Evolutionary conservation across 2,329 filamentous ascomycete genomes (phyloP).

Genomic region (Penicillium sp.): DNA sequence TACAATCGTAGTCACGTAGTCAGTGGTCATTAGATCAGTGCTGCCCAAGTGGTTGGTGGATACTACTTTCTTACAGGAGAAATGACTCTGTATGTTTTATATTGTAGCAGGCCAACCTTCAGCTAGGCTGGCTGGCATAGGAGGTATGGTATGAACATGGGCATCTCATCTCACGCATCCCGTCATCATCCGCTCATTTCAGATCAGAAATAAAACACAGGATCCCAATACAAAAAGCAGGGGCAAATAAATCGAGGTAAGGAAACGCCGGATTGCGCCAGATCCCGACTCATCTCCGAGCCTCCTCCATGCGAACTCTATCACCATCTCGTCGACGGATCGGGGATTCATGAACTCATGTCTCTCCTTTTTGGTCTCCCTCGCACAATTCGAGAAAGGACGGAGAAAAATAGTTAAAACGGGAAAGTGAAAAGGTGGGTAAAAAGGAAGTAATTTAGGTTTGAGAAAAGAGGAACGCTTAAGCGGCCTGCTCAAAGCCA

Average conservation of each 20-base stretch:
- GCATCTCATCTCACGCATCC: slow-evolving; percentile 19
- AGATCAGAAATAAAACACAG: slow-evolving; percentile 18
- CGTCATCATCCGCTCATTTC: slow-evolving; percentile 20
- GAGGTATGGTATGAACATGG: slow-evolving; percentile 23
- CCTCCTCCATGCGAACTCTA: slow-evolving; percentile 34
- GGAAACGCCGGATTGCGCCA: slow-evolving; percentile 32
- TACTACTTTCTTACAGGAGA: background rate
- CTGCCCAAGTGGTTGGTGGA: no score
- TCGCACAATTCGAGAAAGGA: slow-evolving; percentile 12
- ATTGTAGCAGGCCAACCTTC: slow-evolving; percentile 11
- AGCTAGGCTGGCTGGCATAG: slow-evolving; percentile 3
- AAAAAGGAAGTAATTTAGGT: slow-evolving; percentile 16
- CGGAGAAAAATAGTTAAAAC: slow-evolving; percentile 21
- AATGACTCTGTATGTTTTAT: slow-evolving; percentile 5
- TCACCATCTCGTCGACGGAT: slow-evolving; percentile 28
- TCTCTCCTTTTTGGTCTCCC: slow-evolving; percentile 23
- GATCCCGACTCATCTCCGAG: slow-evolving; percentile 33
- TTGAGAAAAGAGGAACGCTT: slow-evolving; percentile 26
- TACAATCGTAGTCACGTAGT: no score
- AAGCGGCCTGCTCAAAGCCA: slow-evolving; percentile 82
- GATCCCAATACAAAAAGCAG: slow-evolving; percentile 25
- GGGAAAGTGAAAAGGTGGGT: slow-evolving; percentile 11
- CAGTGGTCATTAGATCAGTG: no score
- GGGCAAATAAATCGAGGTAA: slow-evolving; percentile 17
- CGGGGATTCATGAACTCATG: slow-evolving; percentile 34